Base-by-base conservation (phyloP, 768 basidiomycete species). In the Hericium rajendrae region DNA sequence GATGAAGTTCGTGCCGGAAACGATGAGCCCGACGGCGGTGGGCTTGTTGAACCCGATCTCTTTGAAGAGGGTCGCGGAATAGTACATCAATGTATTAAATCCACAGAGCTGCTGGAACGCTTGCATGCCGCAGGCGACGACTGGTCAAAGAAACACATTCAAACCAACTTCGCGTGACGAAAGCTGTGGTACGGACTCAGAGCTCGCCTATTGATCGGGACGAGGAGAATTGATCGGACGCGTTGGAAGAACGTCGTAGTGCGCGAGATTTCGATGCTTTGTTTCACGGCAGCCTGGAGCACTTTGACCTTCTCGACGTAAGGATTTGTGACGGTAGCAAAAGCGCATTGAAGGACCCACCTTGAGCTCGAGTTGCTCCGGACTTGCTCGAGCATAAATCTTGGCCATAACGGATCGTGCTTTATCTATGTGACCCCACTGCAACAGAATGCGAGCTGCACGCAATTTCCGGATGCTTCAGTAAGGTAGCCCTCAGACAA, bases 101-200 rank as follows among this genome's bases (percentile, higher is more conserved):
- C 90, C 90, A 59, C 83, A 91, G 0, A 91, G 75, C 66, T 91
- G 90, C 66, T 93, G 90, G 70, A 83, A 85, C 0, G 85, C 88
- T 71, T 91, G 89, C 69, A 91, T 81, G 48, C 86, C 89, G 65
- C 86, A 88, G 10, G 80, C 85, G 13, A 92, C 76, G 60, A 87
- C 86, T 88, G 32, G 57, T 51, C 22, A 39, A 56, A 15, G 46
- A 58, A 51, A 28, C 18, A 20, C 26, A 38, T 6, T 38, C 15
- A 37, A 22, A 10, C 2, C 20, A 4, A 28, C 24, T 0, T n/a
- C 16, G 55, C 49, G n/a, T 39, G 48, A 6, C 22, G 38, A 59
- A 10, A 22, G n/a, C n/a, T 46, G n/a, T 6, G 57, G 48, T 5
- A 73, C 79, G 16, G 64, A 87, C 87, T 82, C 53, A 89, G 72